Conservation (phyloP, 495 filamentous ascomycete genomes). For the Aspergillus bertholletiae region DNA sequence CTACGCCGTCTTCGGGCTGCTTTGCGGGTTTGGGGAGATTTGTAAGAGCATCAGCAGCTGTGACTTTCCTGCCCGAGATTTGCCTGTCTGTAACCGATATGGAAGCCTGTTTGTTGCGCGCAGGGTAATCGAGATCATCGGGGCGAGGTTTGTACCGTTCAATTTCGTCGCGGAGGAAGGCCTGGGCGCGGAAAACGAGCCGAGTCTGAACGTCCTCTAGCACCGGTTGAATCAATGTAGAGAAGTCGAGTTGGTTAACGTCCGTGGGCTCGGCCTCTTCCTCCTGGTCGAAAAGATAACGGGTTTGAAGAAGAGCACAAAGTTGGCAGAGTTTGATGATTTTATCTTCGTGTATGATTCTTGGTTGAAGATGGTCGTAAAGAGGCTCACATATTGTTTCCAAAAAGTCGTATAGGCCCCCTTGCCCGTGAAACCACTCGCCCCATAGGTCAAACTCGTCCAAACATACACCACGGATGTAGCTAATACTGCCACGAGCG, state of each 20-base stretch:
- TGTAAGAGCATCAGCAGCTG: conserved; percentile 37
- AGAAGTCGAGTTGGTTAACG: conserved; percentile 61
- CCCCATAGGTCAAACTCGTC: conserved; percentile 74
- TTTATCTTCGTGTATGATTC: conserved; percentile 67
- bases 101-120: conserved; percentile 43
- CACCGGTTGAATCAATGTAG: conserved; percentile 60
- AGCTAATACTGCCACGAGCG: conserved; percentile 66
- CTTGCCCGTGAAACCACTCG: conserved; percentile 71
- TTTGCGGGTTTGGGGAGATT: conserved; percentile 51
- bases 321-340: conserved; percentile 76
- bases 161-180: conserved; percentile 65
- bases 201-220: conserved; percentile 72
- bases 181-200: conserved; percentile 67
- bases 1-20: conserved; percentile 48
- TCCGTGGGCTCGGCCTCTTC: conserved; percentile 61
- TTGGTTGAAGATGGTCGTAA: conserved; percentile 68
- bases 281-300: conserved; percentile 70
- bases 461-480: conserved; percentile 65
- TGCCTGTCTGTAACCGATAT: conserved; percentile 47
- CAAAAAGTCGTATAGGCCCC: conserved; percentile 66
- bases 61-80: conserved; percentile 44
- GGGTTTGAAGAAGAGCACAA: conserved; percentile 76
- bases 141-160: conserved; percentile 66
- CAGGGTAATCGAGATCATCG: conserved; percentile 66
- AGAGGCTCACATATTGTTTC: conserved; percentile 71